Conservation (phyloP, 2,329 filamentous ascomycete genomes). For the Penicillium crustosum region DNA sequence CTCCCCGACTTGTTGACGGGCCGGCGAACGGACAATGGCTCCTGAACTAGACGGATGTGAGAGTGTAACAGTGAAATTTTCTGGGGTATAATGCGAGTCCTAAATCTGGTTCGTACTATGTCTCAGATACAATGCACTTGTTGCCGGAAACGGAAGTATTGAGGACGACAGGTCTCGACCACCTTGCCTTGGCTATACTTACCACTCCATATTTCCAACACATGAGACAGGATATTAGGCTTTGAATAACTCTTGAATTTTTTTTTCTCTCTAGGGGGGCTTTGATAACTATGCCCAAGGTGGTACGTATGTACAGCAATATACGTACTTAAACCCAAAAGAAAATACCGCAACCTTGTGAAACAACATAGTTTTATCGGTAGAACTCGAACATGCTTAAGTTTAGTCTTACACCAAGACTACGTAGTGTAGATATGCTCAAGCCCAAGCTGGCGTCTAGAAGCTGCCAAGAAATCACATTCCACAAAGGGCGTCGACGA, state of each 20-base stretch:
- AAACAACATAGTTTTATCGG: neutral
- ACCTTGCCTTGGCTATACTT: constrained; percentile 4
- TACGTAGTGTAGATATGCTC: neutral
- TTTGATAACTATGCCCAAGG: neutral
- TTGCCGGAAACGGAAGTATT: constrained; percentile 14
- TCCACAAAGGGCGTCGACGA: neutral
- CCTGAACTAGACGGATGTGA: neutral
- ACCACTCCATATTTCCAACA: neutral
- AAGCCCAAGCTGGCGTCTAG: neutral
- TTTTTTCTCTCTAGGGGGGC: neutral
- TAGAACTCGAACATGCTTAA: neutral
- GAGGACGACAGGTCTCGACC: neutral
- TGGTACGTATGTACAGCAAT: neutral
- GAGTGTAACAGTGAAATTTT: neutral
- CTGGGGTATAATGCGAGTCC: neutral
- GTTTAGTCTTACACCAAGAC: neutral
- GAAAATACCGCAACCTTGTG: neutral
- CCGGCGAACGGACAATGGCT: neutral
- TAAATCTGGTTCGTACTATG: no score
- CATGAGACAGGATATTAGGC: neutral
- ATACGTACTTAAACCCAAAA: no score
- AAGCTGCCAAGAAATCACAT: constrained; percentile 2
- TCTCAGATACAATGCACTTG: neutral
- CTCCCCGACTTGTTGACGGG: neutral
- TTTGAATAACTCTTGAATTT: neutral